Conservation (phyloP, 2,329 filamentous ascomycete genomes). For the Calonectria montana region DNA sequence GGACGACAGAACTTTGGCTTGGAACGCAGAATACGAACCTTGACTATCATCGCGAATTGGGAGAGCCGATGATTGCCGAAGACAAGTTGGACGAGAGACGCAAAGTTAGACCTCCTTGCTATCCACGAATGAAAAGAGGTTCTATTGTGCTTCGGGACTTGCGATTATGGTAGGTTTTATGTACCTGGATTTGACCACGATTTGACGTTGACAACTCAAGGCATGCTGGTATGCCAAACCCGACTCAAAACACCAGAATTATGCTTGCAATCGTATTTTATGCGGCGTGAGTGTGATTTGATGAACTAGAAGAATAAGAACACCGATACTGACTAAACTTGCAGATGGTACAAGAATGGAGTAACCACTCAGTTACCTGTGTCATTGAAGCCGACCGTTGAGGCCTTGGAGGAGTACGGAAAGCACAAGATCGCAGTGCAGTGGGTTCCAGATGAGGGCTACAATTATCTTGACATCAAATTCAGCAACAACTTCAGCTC, state of each 20-base stretch:
- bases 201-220: not conserved
- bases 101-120: not conserved
- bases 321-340: not conserved
- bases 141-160: not conserved
- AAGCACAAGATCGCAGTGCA: not conserved
- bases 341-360: not conserved
- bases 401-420: not conserved
- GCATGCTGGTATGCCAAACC: not conserved
- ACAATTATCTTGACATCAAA: constrained; percentile 36
- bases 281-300: not conserved
- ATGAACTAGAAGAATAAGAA: not conserved
- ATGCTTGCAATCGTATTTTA: constrained; percentile 3
- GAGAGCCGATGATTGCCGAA: constrained; percentile 13
- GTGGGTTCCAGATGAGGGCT: not conserved
- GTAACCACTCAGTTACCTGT: not conserved
- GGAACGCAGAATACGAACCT: constrained; percentile 16
- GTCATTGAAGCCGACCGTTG: not conserved
- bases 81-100: constrained; percentile 13
- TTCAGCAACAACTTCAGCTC: constrained; percentile 44
- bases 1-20: constrained; percentile 14
- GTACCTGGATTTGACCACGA: too few relatives aligned
- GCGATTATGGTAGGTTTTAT: not conserved
- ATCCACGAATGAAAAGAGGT: not conserved
- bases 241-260: not conserved
- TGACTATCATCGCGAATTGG: constrained; percentile 11